These are phyloP conservation scores for Fusarium mundagurra DNA, from an alignment of 2,329 filamentous ascomycete genomes.

Conservation along the genomic window DNA sequence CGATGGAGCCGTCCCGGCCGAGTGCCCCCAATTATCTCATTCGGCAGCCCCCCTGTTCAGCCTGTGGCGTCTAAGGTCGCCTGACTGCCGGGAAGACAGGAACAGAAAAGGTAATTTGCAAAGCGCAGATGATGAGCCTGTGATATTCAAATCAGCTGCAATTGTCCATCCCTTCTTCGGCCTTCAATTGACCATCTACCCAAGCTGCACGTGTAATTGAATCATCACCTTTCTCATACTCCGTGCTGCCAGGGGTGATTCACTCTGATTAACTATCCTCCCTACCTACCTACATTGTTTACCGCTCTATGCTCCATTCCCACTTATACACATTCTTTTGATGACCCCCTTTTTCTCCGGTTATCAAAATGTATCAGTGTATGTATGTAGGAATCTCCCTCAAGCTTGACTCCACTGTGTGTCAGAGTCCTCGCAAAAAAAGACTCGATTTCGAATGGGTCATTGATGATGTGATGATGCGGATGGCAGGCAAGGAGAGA, in stretches of 20 bases:
- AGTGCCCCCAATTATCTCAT: conserved; percentile 27
- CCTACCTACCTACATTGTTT: conserved; percentile 20
- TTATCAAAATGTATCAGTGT: not conserved
- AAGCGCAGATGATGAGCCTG: not conserved
- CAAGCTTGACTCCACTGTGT: conserved; percentile 10
- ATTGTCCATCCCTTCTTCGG: not conserved
- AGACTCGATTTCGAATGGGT: not conserved
- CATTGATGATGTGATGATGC: conserved; percentile 11
- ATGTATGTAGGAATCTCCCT: conserved; percentile 1
- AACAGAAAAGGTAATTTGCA: not conserved
- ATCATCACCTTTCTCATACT: not conserved
- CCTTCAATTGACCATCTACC: not conserved
- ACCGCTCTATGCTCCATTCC: conserved; percentile 12
- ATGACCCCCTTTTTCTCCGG: conserved; percentile 15
- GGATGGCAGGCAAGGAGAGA: conserved; percentile 5
- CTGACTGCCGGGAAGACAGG: conserved; percentile 30
- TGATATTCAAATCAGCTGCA: not conserved
- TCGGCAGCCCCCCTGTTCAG: conserved; percentile 21
- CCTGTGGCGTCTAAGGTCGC: conserved; percentile 26
- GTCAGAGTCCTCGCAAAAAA: conserved; percentile 13
- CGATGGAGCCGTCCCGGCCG: conserved; percentile 20
- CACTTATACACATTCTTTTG: conserved; percentile 12
- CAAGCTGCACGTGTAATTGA: not conserved
- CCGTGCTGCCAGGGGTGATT: conserved; percentile 9
- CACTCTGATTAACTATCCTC: not conserved